phyloP scores from a whole-genome alignment of 2,329 filamentous ascomycete species.

The Plectosphaerella sp. region DNA sequence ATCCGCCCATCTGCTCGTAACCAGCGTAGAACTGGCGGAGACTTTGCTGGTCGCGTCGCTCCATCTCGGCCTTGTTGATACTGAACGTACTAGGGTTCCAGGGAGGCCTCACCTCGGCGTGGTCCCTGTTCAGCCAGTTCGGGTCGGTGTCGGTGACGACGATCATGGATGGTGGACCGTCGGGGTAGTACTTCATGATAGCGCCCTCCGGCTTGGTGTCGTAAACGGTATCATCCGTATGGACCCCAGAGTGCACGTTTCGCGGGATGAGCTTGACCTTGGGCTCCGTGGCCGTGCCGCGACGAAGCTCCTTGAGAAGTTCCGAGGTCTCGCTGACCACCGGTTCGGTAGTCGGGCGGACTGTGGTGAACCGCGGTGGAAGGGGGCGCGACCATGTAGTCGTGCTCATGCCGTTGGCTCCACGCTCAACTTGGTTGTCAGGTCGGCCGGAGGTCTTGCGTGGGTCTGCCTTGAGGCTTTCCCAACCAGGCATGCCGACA shows the following conservation, averaged over 20 bases:
- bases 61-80: constrained; percentile 16
- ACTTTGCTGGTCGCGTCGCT: constrained; percentile 20
- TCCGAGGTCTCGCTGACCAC: too few relatives aligned
- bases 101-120: neutral
- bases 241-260: neutral
- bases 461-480: too few relatives aligned
- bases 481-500: constrained; percentile 33
- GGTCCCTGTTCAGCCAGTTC: constrained; percentile 16
- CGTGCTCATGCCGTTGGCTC: too few relatives aligned
- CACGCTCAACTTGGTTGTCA: too few relatives aligned
- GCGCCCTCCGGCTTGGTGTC: constrained; percentile 25
- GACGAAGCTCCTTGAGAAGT: neutral
- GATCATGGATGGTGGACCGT: constrained; percentile 24
- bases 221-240: constrained; percentile 3
- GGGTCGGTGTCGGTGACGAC: constrained; percentile 8
- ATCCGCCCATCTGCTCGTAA: constrained; percentile 26
- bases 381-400: too few relatives aligned
- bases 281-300: neutral
- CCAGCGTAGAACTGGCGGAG: constrained; percentile 35
- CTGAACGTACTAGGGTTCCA: constrained; percentile 14
- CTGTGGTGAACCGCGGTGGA: too few relatives aligned
- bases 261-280: neutral
- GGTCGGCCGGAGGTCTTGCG: too few relatives aligned
- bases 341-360: too few relatives aligned
- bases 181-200: constrained; percentile 22